Percentiles rank a stretch among this genome's conserved stretches.
phyloP scores from a whole-genome alignment of 2,329 filamentous ascomycete genomes.

The Epichloe uncinata region DNA sequence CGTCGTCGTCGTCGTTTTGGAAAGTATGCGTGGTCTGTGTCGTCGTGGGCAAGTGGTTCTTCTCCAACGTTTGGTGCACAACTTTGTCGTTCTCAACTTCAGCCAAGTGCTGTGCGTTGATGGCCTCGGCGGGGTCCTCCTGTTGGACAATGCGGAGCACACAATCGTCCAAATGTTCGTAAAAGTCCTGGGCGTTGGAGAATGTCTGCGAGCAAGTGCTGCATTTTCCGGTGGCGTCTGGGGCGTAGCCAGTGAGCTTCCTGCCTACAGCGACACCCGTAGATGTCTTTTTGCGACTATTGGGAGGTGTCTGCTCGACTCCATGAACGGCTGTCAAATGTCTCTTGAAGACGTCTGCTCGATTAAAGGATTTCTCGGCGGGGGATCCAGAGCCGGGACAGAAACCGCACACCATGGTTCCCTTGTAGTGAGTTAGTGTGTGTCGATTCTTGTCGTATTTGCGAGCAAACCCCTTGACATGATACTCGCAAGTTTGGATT shows the following conservation, averaged over 20 bases:
- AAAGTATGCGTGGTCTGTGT: slow-evolving; percentile 28
- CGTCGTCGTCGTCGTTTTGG: slow-evolving; percentile 30
- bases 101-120: slow-evolving; percentile 53
- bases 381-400: slow-evolving; percentile 80
- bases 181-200: slow-evolving; percentile 90
- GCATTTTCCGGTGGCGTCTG: slow-evolving; percentile 82
- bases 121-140: slow-evolving; percentile 54
- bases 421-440: slow-evolving; percentile 91
- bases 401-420: slow-evolving; percentile 93
- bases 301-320: slow-evolving; percentile 85
- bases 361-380: slow-evolving; percentile 89
- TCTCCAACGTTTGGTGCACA: slow-evolving; percentile 49
- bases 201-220: slow-evolving; percentile 89
- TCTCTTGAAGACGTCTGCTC: slow-evolving; percentile 90
- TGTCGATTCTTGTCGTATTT: slow-evolving; percentile 97
- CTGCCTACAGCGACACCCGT: slow-evolving; percentile 33
- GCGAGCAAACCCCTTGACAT: slow-evolving; percentile 80
- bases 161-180: slow-evolving; percentile 83
- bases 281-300: slow-evolving; percentile 63
- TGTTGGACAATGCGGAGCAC: slow-evolving; percentile 59
- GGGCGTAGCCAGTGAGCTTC: slow-evolving; percentile 57
- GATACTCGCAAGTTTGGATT: slow-evolving; percentile 82
- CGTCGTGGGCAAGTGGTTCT: slow-evolving; percentile 42
- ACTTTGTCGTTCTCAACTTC: slow-evolving; percentile 51
- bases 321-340: slow-evolving; percentile 83